phyloP scores from a whole-genome alignment of 202 grass and related monocot genomes.

The Setaria italica region DNA sequence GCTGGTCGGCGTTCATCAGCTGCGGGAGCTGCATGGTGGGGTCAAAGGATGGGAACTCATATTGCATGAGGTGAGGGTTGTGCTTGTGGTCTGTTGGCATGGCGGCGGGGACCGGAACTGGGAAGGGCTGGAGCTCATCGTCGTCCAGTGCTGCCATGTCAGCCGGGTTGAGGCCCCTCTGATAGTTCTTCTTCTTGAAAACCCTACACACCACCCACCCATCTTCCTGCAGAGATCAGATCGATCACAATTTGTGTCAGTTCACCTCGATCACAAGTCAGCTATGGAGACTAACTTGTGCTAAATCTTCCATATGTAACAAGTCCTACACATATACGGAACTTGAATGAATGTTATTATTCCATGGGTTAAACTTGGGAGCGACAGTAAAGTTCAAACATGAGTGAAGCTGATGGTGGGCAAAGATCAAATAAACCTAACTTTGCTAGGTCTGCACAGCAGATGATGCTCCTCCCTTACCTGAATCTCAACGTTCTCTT shows the following conservation, averaged over 20 bases:
- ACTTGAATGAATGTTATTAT: not conserved
- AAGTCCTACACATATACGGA: not conserved
- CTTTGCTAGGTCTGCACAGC: not conserved
- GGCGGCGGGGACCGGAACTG: not conserved
- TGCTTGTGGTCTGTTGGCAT: slow-evolving; percentile 55
- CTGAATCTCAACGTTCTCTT: slow-evolving; percentile 71
- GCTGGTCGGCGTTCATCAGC: slow-evolving; percentile 73
- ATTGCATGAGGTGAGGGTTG: slow-evolving; percentile 62
- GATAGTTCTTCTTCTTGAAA: slow-evolving; percentile 87
- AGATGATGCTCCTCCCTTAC: slow-evolving; percentile 27
- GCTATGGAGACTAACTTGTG: not conserved
- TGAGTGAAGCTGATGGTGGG: not conserved
- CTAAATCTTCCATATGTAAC: not conserved
- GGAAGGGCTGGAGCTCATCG: slow-evolving; percentile 63
- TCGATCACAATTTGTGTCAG: not conserved
- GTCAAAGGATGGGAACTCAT: slow-evolving; percentile 64
- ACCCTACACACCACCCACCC: slow-evolving; percentile 97
- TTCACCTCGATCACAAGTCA: too few relatives aligned
- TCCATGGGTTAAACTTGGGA: not conserved
- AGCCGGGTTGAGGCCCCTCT: slow-evolving; percentile 55
- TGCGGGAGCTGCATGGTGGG: slow-evolving; percentile 88
- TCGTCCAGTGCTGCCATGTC: slow-evolving; percentile 63
- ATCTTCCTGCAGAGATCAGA: slow-evolving; percentile 70
- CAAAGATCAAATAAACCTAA: not conserved
- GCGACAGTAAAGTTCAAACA: not conserved